phyloP scores from a whole-genome alignment of 1,284 basidiomycete species.

The Psilocybe mexicana region DNA sequence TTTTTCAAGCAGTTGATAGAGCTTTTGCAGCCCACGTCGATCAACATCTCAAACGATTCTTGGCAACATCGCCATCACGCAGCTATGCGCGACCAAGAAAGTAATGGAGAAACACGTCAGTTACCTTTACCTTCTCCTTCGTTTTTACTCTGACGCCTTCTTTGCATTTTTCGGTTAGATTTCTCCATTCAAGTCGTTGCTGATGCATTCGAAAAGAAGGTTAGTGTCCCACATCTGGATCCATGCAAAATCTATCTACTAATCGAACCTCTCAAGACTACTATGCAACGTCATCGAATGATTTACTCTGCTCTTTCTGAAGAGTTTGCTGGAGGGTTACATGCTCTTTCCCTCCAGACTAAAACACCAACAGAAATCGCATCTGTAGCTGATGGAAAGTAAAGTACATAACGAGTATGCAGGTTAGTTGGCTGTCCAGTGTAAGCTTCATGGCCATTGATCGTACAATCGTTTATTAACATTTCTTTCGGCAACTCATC shows the following conservation, averaged over 20 bases:
- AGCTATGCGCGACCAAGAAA: conserved; percentile 67
- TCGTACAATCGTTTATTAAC: neutral
- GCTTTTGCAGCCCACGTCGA: conserved; percentile 55
- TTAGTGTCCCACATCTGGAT: conserved; percentile 30
- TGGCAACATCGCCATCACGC: conserved; percentile 77
- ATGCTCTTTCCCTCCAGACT: conserved; percentile 75
- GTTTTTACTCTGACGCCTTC: neutral
- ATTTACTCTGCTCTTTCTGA: conserved; percentile 69
- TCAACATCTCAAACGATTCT: conserved; percentile 73
- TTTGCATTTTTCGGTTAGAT: conserved; percentile 43
- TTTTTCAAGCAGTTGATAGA: conserved; percentile 43
- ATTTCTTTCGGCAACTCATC: neutral
- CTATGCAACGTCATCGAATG: conserved; percentile 78
- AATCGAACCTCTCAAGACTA: conserved; percentile 44
- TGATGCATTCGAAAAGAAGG: conserved; percentile 71
- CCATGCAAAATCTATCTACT: conserved; percentile 3
- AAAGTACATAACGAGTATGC: neutral
- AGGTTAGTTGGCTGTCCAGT: neutral
- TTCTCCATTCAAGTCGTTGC: conserved; percentile 75
- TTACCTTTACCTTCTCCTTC: conserved; percentile 18
- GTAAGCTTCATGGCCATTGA: conserved; percentile 1
- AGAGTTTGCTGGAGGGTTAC: conserved; percentile 68
- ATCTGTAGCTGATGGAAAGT: conserved; percentile 4
- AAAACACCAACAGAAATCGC: conserved; percentile 59
- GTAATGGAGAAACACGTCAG: conserved; percentile 70